Evolutionary conservation across 352 stramenopile genomes (phyloP), one percentile per base, ranked within the genome.

Genomic region (Phytopythium mirpurense): DNA sequence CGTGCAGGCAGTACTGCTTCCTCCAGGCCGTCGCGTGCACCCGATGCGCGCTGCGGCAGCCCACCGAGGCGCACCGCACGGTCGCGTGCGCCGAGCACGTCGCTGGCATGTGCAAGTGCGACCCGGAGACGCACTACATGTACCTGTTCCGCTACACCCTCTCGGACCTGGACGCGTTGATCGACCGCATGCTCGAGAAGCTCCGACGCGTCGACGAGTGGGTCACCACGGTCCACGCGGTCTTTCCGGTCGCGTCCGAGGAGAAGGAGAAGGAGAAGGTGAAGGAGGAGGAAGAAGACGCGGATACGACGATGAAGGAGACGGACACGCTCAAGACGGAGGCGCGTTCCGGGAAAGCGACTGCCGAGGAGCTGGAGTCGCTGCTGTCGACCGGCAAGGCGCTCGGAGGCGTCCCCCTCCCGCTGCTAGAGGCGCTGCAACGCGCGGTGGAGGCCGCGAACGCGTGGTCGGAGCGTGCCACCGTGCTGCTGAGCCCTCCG

Each of bases 1-100:
- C 62, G 4, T 94, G 84, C 62, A 89, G 90, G 24, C 84, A 94
- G 56, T 94, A 94, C 54, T 94, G 84, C 59, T 94, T 88, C 61
- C 48, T 94, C 1, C 77, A 91, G 52, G 84, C 84, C 14, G 84
- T 94, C 0, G 82, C 90, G 21, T 94, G 84, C 42, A 83, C 78
- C 1, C 78, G 70, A 36, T 94, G 83, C 24, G 34, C 34, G 11
- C 23, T 52, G 46, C 77, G 79, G 2, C 71, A 80, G 32, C 65
- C 72, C 2, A 71, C 46, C 2, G 46, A 52, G 34, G 46, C 32
- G n/a, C 51, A 75, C n/a, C 51, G 67, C 29, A 75, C 61, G 12
- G 80, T 94, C n/a, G 83, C 81, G 0, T 94, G 83, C 45, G 43
- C 78, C 19, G 78, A 91, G 5, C 83, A 94, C 56, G 90, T 86